Evolutionary conservation across 1,139 yeast genomes (phyloP).

Genomic region (Blastobotrys arbuscula): DNA sequence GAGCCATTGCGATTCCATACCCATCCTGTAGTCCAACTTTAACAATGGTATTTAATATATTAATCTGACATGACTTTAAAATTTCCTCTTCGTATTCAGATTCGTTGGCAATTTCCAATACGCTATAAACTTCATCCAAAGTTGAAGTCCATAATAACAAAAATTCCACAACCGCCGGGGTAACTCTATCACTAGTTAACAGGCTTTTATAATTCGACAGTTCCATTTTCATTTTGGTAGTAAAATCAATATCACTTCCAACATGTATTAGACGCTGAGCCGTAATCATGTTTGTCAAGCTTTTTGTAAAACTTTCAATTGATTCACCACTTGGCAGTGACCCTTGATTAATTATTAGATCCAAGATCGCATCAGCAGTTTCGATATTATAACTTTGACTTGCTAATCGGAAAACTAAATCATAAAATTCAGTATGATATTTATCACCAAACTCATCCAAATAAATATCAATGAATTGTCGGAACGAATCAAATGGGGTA

Average conservation of each 20-base stretch:
- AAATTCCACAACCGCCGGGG: conserved; percentile 27
- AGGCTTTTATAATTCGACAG: conserved; percentile 20
- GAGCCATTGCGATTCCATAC: conserved; percentile 28
- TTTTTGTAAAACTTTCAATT: conserved; percentile 24
- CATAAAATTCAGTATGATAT: conserved; percentile 19
- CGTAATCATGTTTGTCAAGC: conserved; percentile 21
- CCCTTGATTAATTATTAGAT: conserved; percentile 10
- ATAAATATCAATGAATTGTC: conserved; percentile 17
- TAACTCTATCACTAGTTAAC: conserved; percentile 22
- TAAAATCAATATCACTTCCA: conserved; percentile 23
- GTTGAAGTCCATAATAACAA: conserved; percentile 26
- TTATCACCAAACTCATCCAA: conserved; percentile 14
- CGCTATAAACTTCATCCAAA: conserved; percentile 28
- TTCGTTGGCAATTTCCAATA: conserved; percentile 25
- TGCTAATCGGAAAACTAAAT: conserved; percentile 27
- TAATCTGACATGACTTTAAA: conserved; percentile 27
- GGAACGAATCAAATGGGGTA: conserved; percentile 17
- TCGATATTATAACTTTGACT: conserved; percentile 28
- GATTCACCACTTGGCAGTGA: conserved; percentile 24
- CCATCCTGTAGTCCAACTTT: conserved; percentile 16
- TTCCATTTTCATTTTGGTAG: conserved; percentile 21
- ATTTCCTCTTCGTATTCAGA: conserved; percentile 23
- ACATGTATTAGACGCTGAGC: conserved; percentile 23
- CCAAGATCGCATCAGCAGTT: conserved; percentile 23
- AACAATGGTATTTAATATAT: conserved; percentile 25